Base-by-base conservation (phyloP, 176 grass and related monocot species). In the Echinochloa phyllopogon region DNA sequence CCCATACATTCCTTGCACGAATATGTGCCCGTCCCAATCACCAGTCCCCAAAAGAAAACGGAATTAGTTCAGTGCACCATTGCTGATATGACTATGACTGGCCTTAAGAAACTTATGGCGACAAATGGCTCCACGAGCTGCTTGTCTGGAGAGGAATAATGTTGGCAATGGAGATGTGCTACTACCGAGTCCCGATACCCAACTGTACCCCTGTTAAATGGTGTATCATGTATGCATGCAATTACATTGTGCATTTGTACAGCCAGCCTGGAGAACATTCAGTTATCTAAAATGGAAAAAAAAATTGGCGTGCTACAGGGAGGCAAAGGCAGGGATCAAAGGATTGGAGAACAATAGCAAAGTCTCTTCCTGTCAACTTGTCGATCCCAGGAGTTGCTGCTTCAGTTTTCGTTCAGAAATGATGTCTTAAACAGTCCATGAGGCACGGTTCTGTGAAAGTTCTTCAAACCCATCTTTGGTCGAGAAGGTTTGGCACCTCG, bases 341-440 rank as follows among this genome's bases (percentile, higher is more conserved):
- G 20, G 20, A 68, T 15, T n/a, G 18, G 65, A 27, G 69, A 74
- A 51, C 43, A 75, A 12, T 23, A 15, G 42, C 33, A 8, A 64
- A 49, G 55, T 24, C 6, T 48, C 81, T 73, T 83, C 50, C 43
- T 65, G 57, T 50, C 57, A 10, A 36, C 41, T 72, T 72, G 50
- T 72, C 12, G 20, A 40, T 2, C 21, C 58, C 70, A 40, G 20
- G 27, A 40, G 15, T 66, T n/a, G 58, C 43, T 49, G n/a, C 59
- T 14, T 68, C 74, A n/a, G 25, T 36, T 69, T 39, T 68, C 10
- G 4, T 59, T 71, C 24, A 33, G 18, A 43, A 52, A 38, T 18
- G 1, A 16, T 15, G 16, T 49, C 63, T 18, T 23, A 51, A 18
- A 53, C 59, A 53, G 53, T 14, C 69, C 45, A 65, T 41, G 38